Evolutionary conservation across 345 rosid species (phyloP), one percentile per base, ranked within the genome.

Genomic region (Leavenworthia alabamica): DNA sequence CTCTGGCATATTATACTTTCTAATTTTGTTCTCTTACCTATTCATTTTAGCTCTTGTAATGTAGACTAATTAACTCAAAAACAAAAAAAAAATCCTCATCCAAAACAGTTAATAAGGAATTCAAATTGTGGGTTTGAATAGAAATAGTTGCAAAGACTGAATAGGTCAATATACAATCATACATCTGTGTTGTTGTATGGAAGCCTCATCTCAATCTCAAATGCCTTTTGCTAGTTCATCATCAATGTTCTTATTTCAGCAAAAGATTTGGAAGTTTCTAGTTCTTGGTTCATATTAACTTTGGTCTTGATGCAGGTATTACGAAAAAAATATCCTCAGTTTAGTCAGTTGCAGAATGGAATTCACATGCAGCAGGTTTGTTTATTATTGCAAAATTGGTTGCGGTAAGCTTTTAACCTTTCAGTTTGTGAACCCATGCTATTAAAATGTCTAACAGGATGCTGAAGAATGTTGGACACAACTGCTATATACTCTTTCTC

Each of bases 381-480:
- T 47, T 50, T 45, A 51, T 29, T 31, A 55, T 44, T 17, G 31
- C 32, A 22, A 29, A 16, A 15, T 39, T 46, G 36, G 42, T 56
- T 32, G 60, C 23, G 12, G 36, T 35, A 42, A 20, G 40, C 48
- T 6, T 12, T 14, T 24, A 17, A 26, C 15, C 36, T 53, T 33
- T 19, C 60, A 23, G 39, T 61, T 17, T 60, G 49, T 52, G 68
- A 44, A 57, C 60, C 41, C 35, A 10, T 73, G 5, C 42, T 32
- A 16, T 48, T 31, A 62, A 47, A 66, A 31, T 73, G 4, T 51
- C 7, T 55, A 37, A 68, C 83, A 93, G 97, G 99, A 89, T 77
- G 97, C 97, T 64, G 99, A 93, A 75, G 99, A 89, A 75, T 93
- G 99, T 75, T 93, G 99, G 99, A 80, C 95, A 9, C 99, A 89